phyloP scores from a whole-genome alignment of 2,329 filamentous ascomycete genomes.

The Pseudopyricularia javanii region DNA sequence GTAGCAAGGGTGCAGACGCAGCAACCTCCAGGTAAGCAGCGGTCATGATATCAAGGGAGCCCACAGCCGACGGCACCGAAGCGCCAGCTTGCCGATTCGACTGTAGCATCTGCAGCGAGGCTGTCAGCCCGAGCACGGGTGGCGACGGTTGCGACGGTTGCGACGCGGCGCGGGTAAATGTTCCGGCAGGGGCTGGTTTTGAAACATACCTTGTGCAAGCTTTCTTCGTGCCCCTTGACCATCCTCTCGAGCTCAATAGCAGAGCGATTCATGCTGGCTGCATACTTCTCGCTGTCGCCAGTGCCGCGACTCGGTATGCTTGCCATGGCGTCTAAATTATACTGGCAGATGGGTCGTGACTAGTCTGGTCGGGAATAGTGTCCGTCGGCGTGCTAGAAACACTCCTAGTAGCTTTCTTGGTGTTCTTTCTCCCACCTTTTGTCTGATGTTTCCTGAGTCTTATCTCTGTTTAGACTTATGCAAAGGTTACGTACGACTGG shows the following conservation, averaged over 20 bases:
- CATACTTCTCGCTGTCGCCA: constrained; percentile 23
- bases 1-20: constrained; percentile 51
- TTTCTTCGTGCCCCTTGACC: constrained; percentile 39
- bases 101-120: not conserved
- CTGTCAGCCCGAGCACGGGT: constrained; percentile 9
- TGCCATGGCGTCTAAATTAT: not conserved
- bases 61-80: constrained; percentile 6
- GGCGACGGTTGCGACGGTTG: not conserved
- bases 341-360: not conserved
- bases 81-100: not conserved
- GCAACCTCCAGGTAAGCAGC: constrained; percentile 54
- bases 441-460: not conserved
- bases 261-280: constrained; percentile 51
- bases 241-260: constrained; percentile 51
- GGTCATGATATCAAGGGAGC: constrained; percentile 39
- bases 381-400: not conserved
- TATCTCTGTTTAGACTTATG: not conserved
- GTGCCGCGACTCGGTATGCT: not conserved
- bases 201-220: constrained; percentile 29
- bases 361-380: not conserved
- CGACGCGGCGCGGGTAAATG: not conserved
- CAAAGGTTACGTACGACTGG: no score
- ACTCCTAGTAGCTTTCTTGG: not conserved
- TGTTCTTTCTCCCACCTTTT: not conserved
- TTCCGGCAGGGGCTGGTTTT: not conserved